phyloP scores from a whole-genome alignment of 768 basidiomycete genomes.

The Harrya chromipes region DNA sequence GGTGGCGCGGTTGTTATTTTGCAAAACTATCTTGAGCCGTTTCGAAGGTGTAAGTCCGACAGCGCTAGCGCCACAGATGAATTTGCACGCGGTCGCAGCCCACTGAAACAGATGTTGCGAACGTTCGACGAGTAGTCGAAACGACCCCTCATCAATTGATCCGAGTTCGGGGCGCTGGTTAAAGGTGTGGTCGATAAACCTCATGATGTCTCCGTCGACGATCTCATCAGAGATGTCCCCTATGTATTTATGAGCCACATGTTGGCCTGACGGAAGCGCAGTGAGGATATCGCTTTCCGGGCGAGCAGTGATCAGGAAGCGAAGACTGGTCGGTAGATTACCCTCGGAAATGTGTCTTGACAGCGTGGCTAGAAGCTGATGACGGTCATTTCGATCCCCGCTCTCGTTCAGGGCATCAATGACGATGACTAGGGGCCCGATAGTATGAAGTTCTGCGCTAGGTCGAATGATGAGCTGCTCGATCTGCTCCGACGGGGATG shows the following conservation, averaged over 20 bases:
- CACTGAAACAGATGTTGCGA: not conserved
- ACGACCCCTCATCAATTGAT: not conserved
- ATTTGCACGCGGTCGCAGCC: not conserved
- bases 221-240: not conserved
- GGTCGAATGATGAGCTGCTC: constrained; percentile 20
- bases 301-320: constrained; percentile 18
- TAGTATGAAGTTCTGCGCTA: constrained; percentile 4
- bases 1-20: not conserved
- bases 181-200: too few relatives aligned
- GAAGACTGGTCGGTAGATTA: constrained; percentile 11
- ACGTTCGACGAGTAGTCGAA: too few relatives aligned
- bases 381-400: constrained; percentile 2
- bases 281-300: constrained; percentile 12
- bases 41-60: not conserved
- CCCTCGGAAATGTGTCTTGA: not conserved
- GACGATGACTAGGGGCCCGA: constrained; percentile 4
- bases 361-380: constrained; percentile 14
- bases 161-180: too few relatives aligned
- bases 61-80: not conserved
- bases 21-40: not conserved
- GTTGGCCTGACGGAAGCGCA: too few relatives aligned
- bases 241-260: too few relatives aligned
- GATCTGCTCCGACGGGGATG: constrained; percentile 12
- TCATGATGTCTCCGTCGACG: constrained; percentile 1
- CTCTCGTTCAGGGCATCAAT: constrained; percentile 29